These are phyloP conservation scores for Fusarium heterosporum DNA, from an alignment of 2,329 filamentous ascomycete species.

Conservation along the genomic window DNA sequence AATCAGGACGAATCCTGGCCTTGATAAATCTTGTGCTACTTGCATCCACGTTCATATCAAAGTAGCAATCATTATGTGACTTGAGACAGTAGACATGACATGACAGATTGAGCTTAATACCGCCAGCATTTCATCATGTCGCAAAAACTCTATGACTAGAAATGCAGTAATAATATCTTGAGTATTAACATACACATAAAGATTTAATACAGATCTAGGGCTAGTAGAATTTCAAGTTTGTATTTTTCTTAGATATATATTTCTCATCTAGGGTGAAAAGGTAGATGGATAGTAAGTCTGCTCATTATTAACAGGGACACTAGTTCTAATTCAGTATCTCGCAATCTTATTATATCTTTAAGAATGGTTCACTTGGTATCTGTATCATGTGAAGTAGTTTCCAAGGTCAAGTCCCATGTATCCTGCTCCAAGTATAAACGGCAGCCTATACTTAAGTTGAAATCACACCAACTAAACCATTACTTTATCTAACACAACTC, in stretches of 20 bases:
- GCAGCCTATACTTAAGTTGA: neutral
- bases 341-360: too few species aligned
- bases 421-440: neutral
- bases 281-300: too few species aligned
- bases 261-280: rapidly evolving
- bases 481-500: neutral
- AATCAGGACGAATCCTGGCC: neutral
- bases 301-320: too few species aligned
- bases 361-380: too few species aligned
- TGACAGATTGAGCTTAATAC: neutral
- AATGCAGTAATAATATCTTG: neutral
- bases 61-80: neutral
- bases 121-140: too few species aligned
- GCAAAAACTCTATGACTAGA: neutral
- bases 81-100: neutral
- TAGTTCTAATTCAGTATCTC: too few species aligned
- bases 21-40: too few species aligned
- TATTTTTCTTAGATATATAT: neutral
- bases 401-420: neutral
- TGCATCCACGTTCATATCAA: neutral
- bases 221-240: neutral
- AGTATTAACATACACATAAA: neutral
- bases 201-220: neutral
- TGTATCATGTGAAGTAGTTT: neutral
- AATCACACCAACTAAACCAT: neutral